Percentiles rank a stretch among this genome's conserved stretches.
phyloP scores from a whole-genome alignment of 495 filamentous ascomycete genomes.

The Penicillium alfredii region DNA sequence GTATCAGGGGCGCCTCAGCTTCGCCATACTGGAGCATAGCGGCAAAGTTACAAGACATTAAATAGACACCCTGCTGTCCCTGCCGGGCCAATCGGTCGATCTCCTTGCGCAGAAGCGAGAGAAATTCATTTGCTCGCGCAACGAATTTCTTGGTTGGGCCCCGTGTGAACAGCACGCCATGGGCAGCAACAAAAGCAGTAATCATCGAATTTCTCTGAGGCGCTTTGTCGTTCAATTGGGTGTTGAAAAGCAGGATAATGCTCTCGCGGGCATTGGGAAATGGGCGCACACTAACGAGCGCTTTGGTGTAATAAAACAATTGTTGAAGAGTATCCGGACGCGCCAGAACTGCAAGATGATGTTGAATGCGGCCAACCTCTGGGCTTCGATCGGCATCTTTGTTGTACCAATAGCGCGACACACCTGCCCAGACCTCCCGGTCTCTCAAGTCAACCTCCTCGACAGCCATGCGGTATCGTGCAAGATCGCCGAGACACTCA shows the following conservation, averaged over 20 bases:
- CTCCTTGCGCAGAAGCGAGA: conserved; percentile 48
- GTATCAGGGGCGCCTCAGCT: conserved; percentile 36
- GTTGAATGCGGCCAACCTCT: conserved; percentile 67
- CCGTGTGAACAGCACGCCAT: conserved; percentile 60
- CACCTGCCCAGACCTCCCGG: conserved; percentile 70
- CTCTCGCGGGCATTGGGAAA: conserved; percentile 62
- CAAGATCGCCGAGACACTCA: conserved; percentile 79
- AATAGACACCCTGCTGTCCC: conserved; percentile 55
- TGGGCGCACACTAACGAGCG: conserved; percentile 42
- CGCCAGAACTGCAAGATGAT: conserved; percentile 78
- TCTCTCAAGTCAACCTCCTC: conserved; percentile 67
- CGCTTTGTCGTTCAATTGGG: conserved; percentile 43
- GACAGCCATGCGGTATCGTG: conserved; percentile 69
- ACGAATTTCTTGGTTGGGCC: conserved; percentile 44
- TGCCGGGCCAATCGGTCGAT: conserved; percentile 50
- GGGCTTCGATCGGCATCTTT: conserved; percentile 69
- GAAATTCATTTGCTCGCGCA: conserved; percentile 43
- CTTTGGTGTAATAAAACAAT: conserved; percentile 64
- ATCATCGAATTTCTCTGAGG: conserved; percentile 30
- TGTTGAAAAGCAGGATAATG: conserved; percentile 64
- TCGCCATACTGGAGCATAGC: conserved; percentile 58
- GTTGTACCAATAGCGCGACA: conserved; percentile 75
- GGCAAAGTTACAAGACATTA: conserved; percentile 47
- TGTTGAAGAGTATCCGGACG: conserved; percentile 69
- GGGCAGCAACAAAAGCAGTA: conserved; percentile 55